Percentiles rank a stretch among this genome's conserved stretches.
Evolutionary conservation across 139 green algal species (phyloP).

Genomic region (Tetraselmis striata): DNA sequence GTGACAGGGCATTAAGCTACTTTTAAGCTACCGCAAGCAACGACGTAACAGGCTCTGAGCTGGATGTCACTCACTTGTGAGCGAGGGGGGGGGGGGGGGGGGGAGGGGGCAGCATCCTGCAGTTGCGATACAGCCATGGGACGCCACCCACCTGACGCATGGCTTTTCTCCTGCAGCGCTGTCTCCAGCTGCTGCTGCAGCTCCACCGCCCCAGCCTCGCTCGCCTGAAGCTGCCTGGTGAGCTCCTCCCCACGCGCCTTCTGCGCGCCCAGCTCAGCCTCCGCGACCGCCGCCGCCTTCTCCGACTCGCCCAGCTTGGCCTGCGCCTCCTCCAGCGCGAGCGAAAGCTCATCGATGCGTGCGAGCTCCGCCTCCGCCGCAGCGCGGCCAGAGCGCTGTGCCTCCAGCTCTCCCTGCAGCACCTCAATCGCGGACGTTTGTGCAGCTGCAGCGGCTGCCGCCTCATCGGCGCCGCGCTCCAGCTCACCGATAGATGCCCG

Average conservation of each 20-base stretch:
- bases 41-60: too few species aligned
- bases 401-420: not conserved
- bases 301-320: conserved; percentile 21
- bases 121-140: too few species aligned
- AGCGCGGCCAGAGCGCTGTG: conserved; percentile 1
- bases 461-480: not conserved
- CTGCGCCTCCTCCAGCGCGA: conserved; percentile 12
- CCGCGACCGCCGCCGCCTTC: conserved; percentile 1
- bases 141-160: too few species aligned
- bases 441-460: not conserved
- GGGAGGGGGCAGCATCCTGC: too few species aligned
- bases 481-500: conserved; percentile 30
- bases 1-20: too few species aligned
- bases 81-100: too few species aligned
- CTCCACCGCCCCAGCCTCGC: not conserved
- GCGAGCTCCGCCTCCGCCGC: conserved; percentile 11
- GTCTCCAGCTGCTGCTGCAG: conserved; percentile 8
- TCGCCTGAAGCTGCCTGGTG: conserved; percentile 12
- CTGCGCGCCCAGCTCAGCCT: conserved; percentile 1
- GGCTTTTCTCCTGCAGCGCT: too few species aligned
- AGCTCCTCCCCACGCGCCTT: conserved; percentile 19
- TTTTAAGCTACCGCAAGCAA: too few species aligned
- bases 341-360: conserved; percentile 10
- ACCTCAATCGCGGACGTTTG: not conserved
- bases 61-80: too few species aligned